Evolutionary conservation across 2,329 filamentous ascomycete genomes (phyloP), one percentile per base, ranked within the genome.

Genomic region (Scedosporium minutisporum): DNA sequence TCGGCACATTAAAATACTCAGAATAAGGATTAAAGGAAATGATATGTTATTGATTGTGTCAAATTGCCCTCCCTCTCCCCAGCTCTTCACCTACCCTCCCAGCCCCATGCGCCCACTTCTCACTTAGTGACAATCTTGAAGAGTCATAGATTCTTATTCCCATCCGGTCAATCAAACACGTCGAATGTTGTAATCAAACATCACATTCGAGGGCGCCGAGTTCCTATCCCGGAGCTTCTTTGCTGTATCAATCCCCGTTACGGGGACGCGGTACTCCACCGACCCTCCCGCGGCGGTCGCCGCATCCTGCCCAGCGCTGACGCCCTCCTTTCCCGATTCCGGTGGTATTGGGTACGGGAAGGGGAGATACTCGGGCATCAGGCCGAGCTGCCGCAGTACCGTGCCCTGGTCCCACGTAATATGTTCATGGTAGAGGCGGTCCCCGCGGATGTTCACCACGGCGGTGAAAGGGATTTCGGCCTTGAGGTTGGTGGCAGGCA

Each of bases 371-470:
- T 89, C 71, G 0, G 73, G 73, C 62, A 88, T 67, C 55, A 86
- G 66, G 0, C 82, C 85, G 2, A 85, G 68, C 67, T 87, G 85
- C 5, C 80, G 73, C 18, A 89, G 72, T 6, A 83, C 83, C 0
- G 82, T 87, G 0, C 79, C 84, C 68, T 89, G 86, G 63, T 89
- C 87, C 86, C 87, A 89, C 9, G 81, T 78, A 12, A 89, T 85
- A 48, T 88, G 86, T 68, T 89, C 87, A 62, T 87, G 84, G 64
- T 83, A 86, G 1, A 89, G 71, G 1, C 83, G 77, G 60, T 87
- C 85, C 0, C 86, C 87, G 0, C 86, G 78, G 58, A 89, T 77
- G 33, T 84, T 84, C 0, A 88, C 85, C 2, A 89, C 77, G 1
- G 81, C 80, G 0, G 84, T 86, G 57, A 88, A 80, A 0, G 86